Evolutionary conservation across 148 eudicot species (phyloP).

Genomic region (Chenopodium berlandieri): DNA sequence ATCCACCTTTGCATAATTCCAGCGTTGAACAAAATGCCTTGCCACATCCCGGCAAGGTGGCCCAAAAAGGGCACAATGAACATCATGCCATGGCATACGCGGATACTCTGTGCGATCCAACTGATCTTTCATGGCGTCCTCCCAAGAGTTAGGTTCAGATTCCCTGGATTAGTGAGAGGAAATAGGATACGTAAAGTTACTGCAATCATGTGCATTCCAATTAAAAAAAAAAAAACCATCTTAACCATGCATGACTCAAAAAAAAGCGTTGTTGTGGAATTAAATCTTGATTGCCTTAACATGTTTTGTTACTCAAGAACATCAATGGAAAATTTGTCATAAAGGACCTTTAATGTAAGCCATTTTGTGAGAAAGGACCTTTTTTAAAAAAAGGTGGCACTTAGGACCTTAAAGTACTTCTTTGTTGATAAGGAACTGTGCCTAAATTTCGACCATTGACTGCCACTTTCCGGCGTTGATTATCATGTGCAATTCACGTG

Average conservation of each 20-base stretch:
- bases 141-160: conserved; percentile 99
- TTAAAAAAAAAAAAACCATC: not conserved
- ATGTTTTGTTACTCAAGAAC: too few relatives aligned
- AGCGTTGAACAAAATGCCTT: conserved; percentile 95
- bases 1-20: conserved; percentile 96
- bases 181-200: not conserved
- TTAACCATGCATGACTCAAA: not conserved
- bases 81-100: conserved; percentile 99
- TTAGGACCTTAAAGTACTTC: too few relatives aligned
- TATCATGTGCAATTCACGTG: too few relatives aligned
- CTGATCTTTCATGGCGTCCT: conserved; percentile 94
- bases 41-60: conserved; percentile 98
- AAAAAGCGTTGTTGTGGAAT: not conserved
- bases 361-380: too few relatives aligned
- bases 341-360: too few relatives aligned
- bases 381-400: too few relatives aligned
- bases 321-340: too few relatives aligned
- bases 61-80: conserved; percentile 96
- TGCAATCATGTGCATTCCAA: not conserved
- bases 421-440: too few relatives aligned
- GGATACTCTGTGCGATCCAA: conserved; percentile 81
- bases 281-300: not conserved
- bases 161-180: conserved; percentile 44
- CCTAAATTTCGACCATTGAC: too few relatives aligned
- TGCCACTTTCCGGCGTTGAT: too few relatives aligned